phyloP scores from a whole-genome alignment of 2,329 filamentous ascomycete genomes.

The Aspergillus puulaauensis region DNA sequence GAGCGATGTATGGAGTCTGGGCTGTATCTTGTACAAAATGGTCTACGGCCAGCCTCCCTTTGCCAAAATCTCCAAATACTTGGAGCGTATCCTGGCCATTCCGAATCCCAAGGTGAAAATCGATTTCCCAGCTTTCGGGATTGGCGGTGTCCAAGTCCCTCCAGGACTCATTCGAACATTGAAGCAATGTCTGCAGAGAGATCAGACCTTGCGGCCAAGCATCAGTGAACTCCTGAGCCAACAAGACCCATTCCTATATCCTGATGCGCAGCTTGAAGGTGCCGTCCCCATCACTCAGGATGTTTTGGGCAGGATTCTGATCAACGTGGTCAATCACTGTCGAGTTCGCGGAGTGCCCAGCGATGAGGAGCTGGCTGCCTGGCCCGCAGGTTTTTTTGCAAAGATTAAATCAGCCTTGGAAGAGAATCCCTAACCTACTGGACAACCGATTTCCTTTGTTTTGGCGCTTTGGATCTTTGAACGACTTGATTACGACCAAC shows the following conservation, averaged over 20 bases:
- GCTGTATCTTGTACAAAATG: slow-evolving; percentile 97
- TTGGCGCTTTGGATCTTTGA: slow-evolving; percentile 24
- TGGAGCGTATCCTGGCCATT: slow-evolving; percentile 69
- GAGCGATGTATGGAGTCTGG: slow-evolving; percentile 92
- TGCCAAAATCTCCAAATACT: slow-evolving; percentile 83
- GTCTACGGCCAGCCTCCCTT: slow-evolving; percentile 96
- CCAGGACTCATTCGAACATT: slow-evolving; percentile 57
- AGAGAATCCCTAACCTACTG: slow-evolving; percentile 33
- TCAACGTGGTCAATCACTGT: slow-evolving; percentile 61
- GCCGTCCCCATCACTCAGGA: slow-evolving; percentile 56
- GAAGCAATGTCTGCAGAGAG: slow-evolving; percentile 58
- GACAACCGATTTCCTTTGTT: slow-evolving; percentile 29
- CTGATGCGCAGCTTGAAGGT: slow-evolving; percentile 49
- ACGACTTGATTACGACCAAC: slow-evolving; percentile 25
- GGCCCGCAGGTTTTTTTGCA: slow-evolving; percentile 49
- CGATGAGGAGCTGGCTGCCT: slow-evolving; percentile 54
- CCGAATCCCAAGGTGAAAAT: slow-evolving; percentile 51
- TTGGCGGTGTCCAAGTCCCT: slow-evolving; percentile 53
- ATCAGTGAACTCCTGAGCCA: slow-evolving; percentile 56
- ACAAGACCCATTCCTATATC: slow-evolving; percentile 59
- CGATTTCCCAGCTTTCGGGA: slow-evolving; percentile 45
- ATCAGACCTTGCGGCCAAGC: slow-evolving; percentile 57
- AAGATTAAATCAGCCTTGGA: slow-evolving; percentile 48
- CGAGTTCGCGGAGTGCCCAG: slow-evolving; percentile 55
- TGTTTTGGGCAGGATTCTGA: slow-evolving; percentile 59